Evolutionary conservation across 192 early-diverging fungal genomes (phyloP).

Genomic region (Umbelopsis sp.): DNA sequence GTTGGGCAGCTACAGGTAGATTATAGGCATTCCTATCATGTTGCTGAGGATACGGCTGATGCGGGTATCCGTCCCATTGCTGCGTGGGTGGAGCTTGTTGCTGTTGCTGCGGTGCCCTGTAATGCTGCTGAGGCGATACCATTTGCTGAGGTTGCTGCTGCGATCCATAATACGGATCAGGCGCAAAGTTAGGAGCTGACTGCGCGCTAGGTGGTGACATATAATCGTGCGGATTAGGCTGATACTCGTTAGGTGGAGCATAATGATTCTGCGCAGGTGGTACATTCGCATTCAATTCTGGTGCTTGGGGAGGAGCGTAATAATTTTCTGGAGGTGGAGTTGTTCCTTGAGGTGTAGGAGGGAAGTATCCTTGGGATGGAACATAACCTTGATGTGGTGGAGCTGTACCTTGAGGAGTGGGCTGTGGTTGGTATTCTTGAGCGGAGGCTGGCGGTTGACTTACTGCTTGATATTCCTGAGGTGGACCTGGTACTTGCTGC

Average conservation of each 20-base stretch:
- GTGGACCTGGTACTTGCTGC: neutral
- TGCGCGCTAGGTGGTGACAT: neutral
- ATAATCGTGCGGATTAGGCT: neutral
- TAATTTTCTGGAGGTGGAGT: neutral
- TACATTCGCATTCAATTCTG: neutral
- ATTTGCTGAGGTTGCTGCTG: neutral
- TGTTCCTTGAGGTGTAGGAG: neutral
- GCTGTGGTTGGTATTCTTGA: neutral
- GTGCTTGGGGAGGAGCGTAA: neutral
- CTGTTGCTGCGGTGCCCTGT: neutral
- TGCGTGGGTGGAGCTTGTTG: constrained; percentile 20
- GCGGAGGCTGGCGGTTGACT: neutral
- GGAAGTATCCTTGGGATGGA: too few species aligned
- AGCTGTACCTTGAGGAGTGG: too few species aligned
- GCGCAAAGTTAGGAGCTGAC: neutral
- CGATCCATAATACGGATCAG: neutral
- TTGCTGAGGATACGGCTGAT: constrained; percentile 26
- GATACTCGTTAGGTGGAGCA: constrained; percentile 9
- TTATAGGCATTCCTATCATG: neutral
- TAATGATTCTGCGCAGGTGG: neutral
- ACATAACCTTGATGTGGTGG: too few species aligned
- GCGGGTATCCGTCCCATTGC: constrained; percentile 29
- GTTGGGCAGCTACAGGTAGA: neutral
- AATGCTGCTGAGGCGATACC: neutral
- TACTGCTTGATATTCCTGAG: constrained; percentile 5